Evolutionary conservation across 2,329 filamentous ascomycete genomes (phyloP).

Genomic region (Teratosphaeria viscida): DNA sequence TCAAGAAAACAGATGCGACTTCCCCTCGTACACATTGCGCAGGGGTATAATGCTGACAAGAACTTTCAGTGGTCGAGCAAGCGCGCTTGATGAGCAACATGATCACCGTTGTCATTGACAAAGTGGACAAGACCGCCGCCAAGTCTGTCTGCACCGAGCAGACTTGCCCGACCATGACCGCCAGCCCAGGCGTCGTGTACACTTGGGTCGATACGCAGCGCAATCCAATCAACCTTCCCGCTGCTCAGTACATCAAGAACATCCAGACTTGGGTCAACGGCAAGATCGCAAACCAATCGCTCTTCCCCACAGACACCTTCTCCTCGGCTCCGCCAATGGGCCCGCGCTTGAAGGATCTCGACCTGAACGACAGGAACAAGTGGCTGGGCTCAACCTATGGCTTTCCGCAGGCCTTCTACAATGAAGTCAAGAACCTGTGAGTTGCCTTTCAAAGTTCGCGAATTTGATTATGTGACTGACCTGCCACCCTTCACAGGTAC

Average conservation of each 20-base stretch:
- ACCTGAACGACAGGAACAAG: conserved; percentile 44
- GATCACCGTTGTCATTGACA: conserved; percentile 77
- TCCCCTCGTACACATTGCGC: not conserved
- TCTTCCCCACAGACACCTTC: conserved; percentile 82
- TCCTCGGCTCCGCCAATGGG: conserved; percentile 49
- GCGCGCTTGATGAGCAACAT: conserved; percentile 83
- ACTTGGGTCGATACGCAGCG: conserved; percentile 88
- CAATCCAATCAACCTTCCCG: conserved; percentile 83
- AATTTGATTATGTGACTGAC: not conserved
- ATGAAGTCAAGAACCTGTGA: conserved; percentile 64
- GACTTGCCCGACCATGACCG: conserved; percentile 85
- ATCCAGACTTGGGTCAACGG: conserved; percentile 96
- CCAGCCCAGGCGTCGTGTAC: conserved; percentile 71
- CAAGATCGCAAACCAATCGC: conserved; percentile 80
- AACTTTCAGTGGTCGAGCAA: conserved; percentile 68
- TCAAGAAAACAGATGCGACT: not conserved
- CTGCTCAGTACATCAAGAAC: conserved; percentile 85
- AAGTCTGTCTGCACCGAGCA: conserved; percentile 71
- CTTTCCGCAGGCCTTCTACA: conserved; percentile 42
- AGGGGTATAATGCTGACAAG: not conserved
- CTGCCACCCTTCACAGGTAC: conserved; percentile 14
- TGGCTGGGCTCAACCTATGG: conserved; percentile 90
- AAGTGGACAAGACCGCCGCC: conserved; percentile 59
- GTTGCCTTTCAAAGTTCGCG: not conserved
- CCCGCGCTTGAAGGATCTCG: conserved; percentile 1